Conservation (phyloP, 257 asterid species). For the Nyctanthes arbortristis region DNA sequence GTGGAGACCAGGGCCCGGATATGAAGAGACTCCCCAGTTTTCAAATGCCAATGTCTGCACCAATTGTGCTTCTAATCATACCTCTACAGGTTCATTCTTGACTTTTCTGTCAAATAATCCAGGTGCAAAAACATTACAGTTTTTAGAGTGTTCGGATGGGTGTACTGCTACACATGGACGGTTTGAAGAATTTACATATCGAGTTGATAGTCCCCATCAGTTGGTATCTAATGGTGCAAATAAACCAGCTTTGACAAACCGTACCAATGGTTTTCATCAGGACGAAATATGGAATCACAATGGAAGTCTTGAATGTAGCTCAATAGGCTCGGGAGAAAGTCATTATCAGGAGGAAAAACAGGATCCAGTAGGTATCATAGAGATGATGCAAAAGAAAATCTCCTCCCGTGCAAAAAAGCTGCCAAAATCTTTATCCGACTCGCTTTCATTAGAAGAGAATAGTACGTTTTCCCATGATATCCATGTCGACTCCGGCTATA, state of each 20-base stretch:
- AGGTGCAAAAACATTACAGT: constrained; percentile 37
- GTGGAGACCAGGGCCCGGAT: constrained; percentile 42
- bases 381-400: background rate
- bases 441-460: background rate
- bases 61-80: constrained; percentile 44
- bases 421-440: background rate
- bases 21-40: background rate
- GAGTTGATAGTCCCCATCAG: constrained; percentile 11
- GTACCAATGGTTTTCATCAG: constrained; percentile 33
- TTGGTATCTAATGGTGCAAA: background rate
- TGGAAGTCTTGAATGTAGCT: constrained; percentile 30
- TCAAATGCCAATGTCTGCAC: constrained; percentile 31
- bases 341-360: background rate
- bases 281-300: constrained; percentile 39
- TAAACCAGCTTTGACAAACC: constrained; percentile 37
- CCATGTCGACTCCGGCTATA: background rate
- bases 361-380: background rate
- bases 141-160: constrained; percentile 42
- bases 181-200: constrained; percentile 82
- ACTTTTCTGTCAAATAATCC: constrained; percentile 1
- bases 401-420: background rate
- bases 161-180: constrained; percentile 71
- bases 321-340: background rate
- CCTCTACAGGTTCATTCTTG: constrained; percentile 26
- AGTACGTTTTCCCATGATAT: background rate